These are phyloP conservation scores for Buddleja alternifolia DNA, from an alignment of 257 asterid species.

Conservation along the genomic window DNA sequence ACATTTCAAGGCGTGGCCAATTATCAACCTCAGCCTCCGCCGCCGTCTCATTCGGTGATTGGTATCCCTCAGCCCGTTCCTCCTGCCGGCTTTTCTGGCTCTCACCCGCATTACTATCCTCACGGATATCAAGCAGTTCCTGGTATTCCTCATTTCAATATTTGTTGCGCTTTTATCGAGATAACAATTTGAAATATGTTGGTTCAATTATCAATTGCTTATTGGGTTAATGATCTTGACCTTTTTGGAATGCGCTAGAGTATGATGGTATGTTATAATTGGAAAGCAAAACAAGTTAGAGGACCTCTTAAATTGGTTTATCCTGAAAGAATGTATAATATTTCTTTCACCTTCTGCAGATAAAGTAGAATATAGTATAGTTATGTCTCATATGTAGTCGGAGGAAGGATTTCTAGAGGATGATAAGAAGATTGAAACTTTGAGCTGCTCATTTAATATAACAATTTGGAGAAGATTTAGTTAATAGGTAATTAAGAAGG, in stretches of 20 bases:
- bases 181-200: background rate
- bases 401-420: background rate
- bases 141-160: constrained; percentile 41
- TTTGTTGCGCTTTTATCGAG: background rate
- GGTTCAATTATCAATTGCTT: background rate
- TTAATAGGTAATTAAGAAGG: background rate
- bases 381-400: background rate
- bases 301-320: background rate
- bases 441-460: background rate
- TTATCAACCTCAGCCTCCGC: constrained; percentile 57
- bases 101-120: constrained; percentile 56
- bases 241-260: background rate
- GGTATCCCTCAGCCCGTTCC: constrained; percentile 89
- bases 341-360: background rate
- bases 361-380: background rate
- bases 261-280: background rate
- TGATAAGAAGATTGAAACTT: background rate
- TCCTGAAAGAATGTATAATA: background rate
- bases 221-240: background rate
- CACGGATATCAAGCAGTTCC: constrained; percentile 73
- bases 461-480: background rate
- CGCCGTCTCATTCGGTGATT: constrained; percentile 56
- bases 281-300: constrained; percentile 1
- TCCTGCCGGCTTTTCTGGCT: constrained; percentile 48
- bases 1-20: constrained; percentile 94